Evolutionary conservation across 78 protist species (phyloP).

Genomic region (Acrasis kona): DNA sequence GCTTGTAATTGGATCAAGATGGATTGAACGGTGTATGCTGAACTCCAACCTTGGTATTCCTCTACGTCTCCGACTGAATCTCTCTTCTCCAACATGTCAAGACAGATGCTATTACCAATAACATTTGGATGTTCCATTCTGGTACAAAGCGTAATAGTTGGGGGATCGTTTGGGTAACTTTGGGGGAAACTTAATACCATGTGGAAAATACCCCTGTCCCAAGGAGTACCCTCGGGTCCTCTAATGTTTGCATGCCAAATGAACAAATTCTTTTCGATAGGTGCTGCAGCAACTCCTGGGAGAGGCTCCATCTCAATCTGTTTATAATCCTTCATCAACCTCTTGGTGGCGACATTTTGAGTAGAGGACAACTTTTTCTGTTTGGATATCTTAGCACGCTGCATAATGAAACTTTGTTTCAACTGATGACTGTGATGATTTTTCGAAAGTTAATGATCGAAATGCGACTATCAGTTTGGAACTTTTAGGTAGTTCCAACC

Average conservation of each 20-base stretch:
- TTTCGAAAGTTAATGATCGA: no score
- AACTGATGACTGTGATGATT: no score
- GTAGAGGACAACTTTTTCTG: no score
- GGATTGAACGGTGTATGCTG: conserved; percentile 17
- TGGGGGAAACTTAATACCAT: conserved; percentile 68
- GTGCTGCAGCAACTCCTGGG: conserved; percentile 10
- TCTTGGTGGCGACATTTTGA: no score
- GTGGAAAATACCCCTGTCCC: conserved; percentile 83
- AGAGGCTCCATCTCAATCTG: neutral
- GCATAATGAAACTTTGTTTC: no score
- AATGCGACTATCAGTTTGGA: no score
- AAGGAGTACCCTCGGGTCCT: conserved; percentile 77
- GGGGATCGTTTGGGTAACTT: conserved; percentile 86
- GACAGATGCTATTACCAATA: neutral
- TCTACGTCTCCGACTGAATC: neutral
- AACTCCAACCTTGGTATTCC: conserved; percentile 14
- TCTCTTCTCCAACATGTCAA: neutral
- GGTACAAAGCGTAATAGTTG: conserved; percentile 62
- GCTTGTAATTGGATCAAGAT: conserved; percentile 15
- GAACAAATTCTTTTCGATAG: conserved; percentile 27
- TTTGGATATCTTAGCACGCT: no score
- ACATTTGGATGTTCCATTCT: conserved; percentile 1
- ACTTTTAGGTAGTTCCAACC: no score
- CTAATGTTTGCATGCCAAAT: conserved; percentile 92
- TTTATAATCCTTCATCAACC: neutral